A percentile compares a stretch with the other conserved stretches of the same genome.
These are phyloP conservation scores for Cyberlindnera americana DNA, from an alignment of 805 yeast genomes.

Conservation along the genomic window DNA sequence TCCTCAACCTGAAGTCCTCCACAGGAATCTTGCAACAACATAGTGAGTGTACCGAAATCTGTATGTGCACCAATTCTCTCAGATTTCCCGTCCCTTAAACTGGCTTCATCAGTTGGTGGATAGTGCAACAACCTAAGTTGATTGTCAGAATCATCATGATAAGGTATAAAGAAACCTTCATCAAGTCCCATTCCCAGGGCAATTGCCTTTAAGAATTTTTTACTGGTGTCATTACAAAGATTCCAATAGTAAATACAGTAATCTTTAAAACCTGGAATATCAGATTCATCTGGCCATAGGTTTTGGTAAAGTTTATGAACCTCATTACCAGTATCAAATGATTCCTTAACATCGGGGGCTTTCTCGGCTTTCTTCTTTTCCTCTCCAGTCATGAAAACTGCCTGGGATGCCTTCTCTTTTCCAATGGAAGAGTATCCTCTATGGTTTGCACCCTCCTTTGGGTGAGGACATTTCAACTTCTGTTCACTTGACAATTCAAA, in stretches of 20 bases:
- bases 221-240: constrained; percentile 13
- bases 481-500: constrained; percentile 13
- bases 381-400: constrained; percentile 20
- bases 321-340: constrained; percentile 27
- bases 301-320: constrained; percentile 17
- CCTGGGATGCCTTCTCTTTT: constrained; percentile 28
- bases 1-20: constrained; percentile 28
- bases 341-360: constrained; percentile 29
- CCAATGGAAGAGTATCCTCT: constrained; percentile 28
- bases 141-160: constrained; percentile 24
- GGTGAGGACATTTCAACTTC: constrained; percentile 27
- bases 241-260: constrained; percentile 21
- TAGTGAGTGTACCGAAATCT: constrained; percentile 27
- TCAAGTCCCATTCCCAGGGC: constrained; percentile 24
- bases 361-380: constrained; percentile 14
- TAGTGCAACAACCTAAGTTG: constrained; percentile 25
- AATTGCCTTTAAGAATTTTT: constrained; percentile 22
- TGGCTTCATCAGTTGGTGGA: constrained; percentile 22
- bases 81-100: constrained; percentile 19
- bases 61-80: constrained; percentile 30
- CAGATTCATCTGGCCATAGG: constrained; percentile 27
- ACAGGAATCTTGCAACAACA: constrained; percentile 25
- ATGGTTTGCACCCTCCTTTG: constrained; percentile 26
- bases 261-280: constrained; percentile 26
- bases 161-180: constrained; percentile 21